Evolutionary conservation across 805 yeast genomes (phyloP), one percentile per base, ranked within the genome.

Genomic region (Grigorovia yakushimaensis): DNA sequence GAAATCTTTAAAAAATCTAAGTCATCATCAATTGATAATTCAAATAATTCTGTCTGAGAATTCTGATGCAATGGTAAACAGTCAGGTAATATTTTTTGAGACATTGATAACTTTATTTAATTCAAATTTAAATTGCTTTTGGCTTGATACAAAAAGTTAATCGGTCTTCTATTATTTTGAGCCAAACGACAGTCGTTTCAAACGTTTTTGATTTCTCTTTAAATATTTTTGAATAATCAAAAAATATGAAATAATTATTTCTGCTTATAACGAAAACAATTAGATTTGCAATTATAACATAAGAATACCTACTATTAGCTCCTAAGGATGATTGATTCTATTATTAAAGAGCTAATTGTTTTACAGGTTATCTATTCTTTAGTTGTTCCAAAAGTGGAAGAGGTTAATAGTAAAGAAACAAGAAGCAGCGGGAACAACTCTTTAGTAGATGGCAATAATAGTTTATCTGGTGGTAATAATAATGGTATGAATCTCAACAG

Each of bases 341-440:
- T 54, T 38, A 54, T 63, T 39, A 57, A 56, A 30, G 66, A 63
- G 42, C 48, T 64, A 43, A 52, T 64, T 21, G 66, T 64, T 39
- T 53, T 64, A 39, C 66, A 62, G 43, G 54, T 60, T 37, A 57
- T 64, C 35, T 61, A 61, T 48, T 49, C 55, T 4, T 46, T 59
- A 21, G 47, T 64, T 23, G 48, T 54, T 15, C 46, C 51, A 2
- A 49, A 51, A 35, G 41, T 47, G 8, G 44, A 44, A 35, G 44
- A 47, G n/a, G 49, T 39, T 7, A 36, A 39, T 19, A 42, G 21
- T 18, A 46, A 50, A 40, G 50, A 50, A 15, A 30, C 13, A 9
- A 41, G 37, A 9, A 15, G 40, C 17, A 41, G 35, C n/a, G 47
- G 37, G 23, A 41, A 22, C 17, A 42, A 20, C 30, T 23, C 13